Evolutionary conservation across 352 stramenopile species (phyloP).

Genomic region (Pythium dissotocum): DNA sequence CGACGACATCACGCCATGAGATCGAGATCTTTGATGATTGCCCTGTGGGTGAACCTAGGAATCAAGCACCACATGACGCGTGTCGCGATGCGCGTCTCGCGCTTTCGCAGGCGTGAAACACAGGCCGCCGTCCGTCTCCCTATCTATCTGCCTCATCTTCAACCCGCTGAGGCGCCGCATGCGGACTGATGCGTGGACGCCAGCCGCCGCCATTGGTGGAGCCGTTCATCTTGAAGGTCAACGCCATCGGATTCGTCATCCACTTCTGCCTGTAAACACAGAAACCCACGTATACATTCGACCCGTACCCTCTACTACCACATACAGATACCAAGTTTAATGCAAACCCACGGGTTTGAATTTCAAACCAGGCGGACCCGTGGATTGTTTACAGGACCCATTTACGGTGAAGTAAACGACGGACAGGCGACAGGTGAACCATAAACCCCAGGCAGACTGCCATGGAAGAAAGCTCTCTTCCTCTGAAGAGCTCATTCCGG

Average conservation of each 20-base stretch:
- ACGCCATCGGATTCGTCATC: slow-evolving; percentile 5
- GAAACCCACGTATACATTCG: background rate
- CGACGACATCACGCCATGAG: no score
- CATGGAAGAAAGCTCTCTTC: no score
- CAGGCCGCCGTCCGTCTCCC: no score
- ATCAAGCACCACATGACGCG: background rate
- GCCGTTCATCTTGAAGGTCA: background rate
- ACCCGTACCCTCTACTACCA: background rate
- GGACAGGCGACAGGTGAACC: background rate
- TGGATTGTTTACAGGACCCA: slow-evolving; percentile 16
- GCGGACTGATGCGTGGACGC: background rate
- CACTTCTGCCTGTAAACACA: slow-evolving; percentile 2
- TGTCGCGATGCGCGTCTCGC: no score
- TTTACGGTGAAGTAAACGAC: background rate
- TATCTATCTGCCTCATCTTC: no score
- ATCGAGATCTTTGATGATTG: background rate
- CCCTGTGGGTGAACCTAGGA: background rate
- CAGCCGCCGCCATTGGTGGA: background rate
- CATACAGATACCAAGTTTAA: no score
- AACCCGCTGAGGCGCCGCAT: background rate
- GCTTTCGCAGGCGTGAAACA: no score
- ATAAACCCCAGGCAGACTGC: background rate
- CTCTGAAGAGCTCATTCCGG: no score
- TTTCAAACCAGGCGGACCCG: background rate
- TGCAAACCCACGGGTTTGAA: background rate